Base-by-base conservation (phyloP, 2,329 filamentous ascomycete genomes). In the Nigrospora oryzae region DNA sequence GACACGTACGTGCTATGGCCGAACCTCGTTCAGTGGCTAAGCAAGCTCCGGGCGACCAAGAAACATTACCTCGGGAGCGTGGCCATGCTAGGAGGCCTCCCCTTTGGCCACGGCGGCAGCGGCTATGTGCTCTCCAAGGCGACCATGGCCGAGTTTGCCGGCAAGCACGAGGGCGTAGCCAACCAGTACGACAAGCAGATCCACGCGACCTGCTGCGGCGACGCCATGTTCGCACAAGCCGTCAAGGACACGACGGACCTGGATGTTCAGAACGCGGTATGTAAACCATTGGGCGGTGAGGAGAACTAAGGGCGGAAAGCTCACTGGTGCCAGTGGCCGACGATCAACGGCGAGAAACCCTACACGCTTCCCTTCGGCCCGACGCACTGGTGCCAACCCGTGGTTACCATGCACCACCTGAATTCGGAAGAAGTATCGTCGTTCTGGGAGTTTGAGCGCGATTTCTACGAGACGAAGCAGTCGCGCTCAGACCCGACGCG, bases 1-100 rank as follows among this genome's bases (percentile, higher is more conserved):
- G 77, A 80, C 56, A 76, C 74, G 10, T 80, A 79, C 52, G 66
- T 79, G 11, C 60, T 76, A 36, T 76, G 74, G 70, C 62, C 68
- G 13, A 77, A 72, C 43, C 54, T 80, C 19, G 61, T 71, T 31
- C 59, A 67, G 34, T 79, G 72, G 69, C 59, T 80, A 37, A 52
- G 58, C 36, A 59, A 52, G 28, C 55, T 77, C 14, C 62, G 77
- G 49, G 62, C 69, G 1, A 53, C 48, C 2, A 62, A 70, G 43
- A 63, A 64, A 37, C 60, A 67, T 34, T 79, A 78, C 51, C 56
- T 79, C 12, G 76, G 77, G 12, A 74, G 73, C 43, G 60, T 69
- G 6, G 66, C 71, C 10, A 63, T 67, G 40, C 53, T 74, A 34
- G 56, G 59, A 15, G 56, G 56, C 19, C 63, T 70, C 37, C 52